phyloP scores from a whole-genome alignment of 768 basidiomycete genomes.

The Megacollybia marginata region DNA sequence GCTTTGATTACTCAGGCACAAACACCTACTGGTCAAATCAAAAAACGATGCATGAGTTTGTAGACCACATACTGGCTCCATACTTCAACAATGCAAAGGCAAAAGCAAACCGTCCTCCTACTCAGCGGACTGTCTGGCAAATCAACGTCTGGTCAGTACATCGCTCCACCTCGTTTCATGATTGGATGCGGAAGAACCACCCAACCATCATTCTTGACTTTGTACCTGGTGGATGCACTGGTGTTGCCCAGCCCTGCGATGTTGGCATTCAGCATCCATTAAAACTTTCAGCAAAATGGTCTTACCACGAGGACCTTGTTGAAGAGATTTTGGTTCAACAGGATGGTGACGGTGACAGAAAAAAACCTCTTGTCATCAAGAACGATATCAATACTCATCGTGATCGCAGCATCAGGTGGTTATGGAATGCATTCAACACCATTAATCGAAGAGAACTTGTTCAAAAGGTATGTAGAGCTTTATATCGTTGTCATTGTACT shows the following conservation, averaged over 20 bases:
- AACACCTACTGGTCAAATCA: no score
- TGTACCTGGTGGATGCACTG: conserved; percentile 15
- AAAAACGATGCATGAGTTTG: no score
- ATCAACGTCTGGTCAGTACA: conserved; percentile 6
- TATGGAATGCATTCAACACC: conserved; percentile 8
- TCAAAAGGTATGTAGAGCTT: conserved; percentile 10
- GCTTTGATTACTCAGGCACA: conserved; percentile 15
- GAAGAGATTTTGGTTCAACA: conserved; percentile 9
- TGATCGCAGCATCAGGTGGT: conserved; percentile 9
- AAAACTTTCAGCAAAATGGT: background rate
- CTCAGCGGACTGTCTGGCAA: conserved; percentile 5
- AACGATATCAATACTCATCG: conserved; percentile 5
- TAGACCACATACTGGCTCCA: no score
- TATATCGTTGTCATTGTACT: background rate
- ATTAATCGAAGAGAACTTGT: conserved; percentile 13
- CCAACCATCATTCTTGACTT: conserved; percentile 11
- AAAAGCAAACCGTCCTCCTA: conserved; percentile 5
- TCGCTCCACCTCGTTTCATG: conserved; percentile 23
- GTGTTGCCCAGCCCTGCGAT: conserved; percentile 9
- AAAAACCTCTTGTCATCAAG: conserved; percentile 2
- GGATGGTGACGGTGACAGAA: background rate
- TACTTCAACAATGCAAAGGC: conserved; percentile 11
- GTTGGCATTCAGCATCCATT: conserved; percentile 10
- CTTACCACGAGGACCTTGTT: conserved; percentile 6
- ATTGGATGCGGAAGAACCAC: conserved; percentile 14